Percentiles rank a stretch among this genome's conserved stretches.
These are phyloP conservation scores for Rhexocercosporidium sp. DNA, from an alignment of 2,329 filamentous ascomycete species.

Conservation along the genomic window DNA sequence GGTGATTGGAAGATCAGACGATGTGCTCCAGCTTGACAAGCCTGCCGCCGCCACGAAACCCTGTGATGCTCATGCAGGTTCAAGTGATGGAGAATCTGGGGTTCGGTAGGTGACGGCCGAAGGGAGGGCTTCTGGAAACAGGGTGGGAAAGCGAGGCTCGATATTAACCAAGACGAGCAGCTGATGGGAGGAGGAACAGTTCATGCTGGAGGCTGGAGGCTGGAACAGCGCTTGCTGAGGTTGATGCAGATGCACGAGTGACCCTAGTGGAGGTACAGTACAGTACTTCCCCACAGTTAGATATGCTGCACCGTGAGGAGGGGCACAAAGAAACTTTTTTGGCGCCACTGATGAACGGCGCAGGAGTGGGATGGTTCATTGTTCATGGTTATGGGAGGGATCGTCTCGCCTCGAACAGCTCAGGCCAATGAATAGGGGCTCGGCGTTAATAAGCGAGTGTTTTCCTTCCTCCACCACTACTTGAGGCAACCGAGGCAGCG, in stretches of 20 bases:
- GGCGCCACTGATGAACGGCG: background rate
- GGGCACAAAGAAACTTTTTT: background rate
- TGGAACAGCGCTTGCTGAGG: background rate
- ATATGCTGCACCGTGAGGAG: background rate
- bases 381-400: too few relatives aligned
- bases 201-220: constrained; percentile 4
- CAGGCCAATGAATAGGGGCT: constrained; percentile 1
- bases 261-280: background rate
- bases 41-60: constrained; percentile 22
- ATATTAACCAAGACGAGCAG: constrained; percentile 26
- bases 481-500: constrained; percentile 15
- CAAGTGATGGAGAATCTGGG: constrained; percentile 36
- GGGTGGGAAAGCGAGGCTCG: constrained; percentile 16
- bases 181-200: constrained; percentile 11
- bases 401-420: background rate
- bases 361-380: constrained; percentile 6
- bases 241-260: constrained; percentile 2
- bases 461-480: background rate
- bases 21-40: constrained; percentile 31
- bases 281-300: background rate
- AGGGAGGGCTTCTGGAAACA: constrained; percentile 31
- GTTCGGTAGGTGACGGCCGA: constrained; percentile 39
- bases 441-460: constrained; percentile 11
- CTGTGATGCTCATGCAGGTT: constrained; percentile 39
- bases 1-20: constrained; percentile 37